Percentiles rank a stretch among this genome's conserved stretches.
Conservation (phyloP, 2,329 filamentous ascomycete species). For the Penicillium sp. region DNA sequence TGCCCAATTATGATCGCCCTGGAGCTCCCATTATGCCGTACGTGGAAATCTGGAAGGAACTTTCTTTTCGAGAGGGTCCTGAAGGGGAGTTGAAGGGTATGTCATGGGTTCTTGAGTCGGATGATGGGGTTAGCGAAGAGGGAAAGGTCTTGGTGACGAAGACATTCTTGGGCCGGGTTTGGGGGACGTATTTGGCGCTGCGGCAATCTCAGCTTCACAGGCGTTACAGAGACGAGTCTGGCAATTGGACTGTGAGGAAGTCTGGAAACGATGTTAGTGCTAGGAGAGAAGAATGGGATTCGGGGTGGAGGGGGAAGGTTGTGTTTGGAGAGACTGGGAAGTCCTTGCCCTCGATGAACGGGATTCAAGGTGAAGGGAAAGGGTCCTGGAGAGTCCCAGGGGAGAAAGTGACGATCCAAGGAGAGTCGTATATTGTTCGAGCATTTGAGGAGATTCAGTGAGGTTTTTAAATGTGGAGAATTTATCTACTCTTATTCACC, state of each 20-base stretch:
- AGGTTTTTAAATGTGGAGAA: background rate
- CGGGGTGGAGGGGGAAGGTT: slow-evolving; percentile 18
- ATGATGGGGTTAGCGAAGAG: slow-evolving; percentile 9
- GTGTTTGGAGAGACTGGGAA: slow-evolving; percentile 12
- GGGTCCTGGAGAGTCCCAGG: slow-evolving; percentile 17
- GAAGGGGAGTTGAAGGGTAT: slow-evolving; percentile 21
- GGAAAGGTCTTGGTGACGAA: slow-evolving; percentile 21
- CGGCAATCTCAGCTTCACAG: slow-evolving; percentile 23
- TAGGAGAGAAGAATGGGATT: slow-evolving; percentile 27
- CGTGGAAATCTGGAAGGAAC: slow-evolving; percentile 63
- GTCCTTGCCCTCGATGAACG: slow-evolving; percentile 22
- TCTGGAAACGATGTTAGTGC: slow-evolving; percentile 27
- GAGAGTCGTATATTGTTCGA: slow-evolving; percentile 22
- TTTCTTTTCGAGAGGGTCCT: slow-evolving; percentile 31
- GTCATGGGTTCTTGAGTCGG: slow-evolving; percentile 32
- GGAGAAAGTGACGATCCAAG: slow-evolving; percentile 17
- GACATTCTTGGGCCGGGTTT: slow-evolving; percentile 30
- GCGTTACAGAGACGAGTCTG: slow-evolving; percentile 6
- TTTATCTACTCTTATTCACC: background rate
- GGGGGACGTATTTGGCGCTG: slow-evolving; percentile 30
- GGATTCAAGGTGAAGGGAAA: slow-evolving; percentile 11
- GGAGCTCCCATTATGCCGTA: slow-evolving; percentile 45
- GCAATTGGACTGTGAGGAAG: slow-evolving; percentile 16
- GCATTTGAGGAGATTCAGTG: slow-evolving; percentile 25
- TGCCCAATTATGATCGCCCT: slow-evolving; percentile 36